Evolutionary conservation across 1,284 basidiomycete species (phyloP).

Genomic region (Naganishia sp.): DNA sequence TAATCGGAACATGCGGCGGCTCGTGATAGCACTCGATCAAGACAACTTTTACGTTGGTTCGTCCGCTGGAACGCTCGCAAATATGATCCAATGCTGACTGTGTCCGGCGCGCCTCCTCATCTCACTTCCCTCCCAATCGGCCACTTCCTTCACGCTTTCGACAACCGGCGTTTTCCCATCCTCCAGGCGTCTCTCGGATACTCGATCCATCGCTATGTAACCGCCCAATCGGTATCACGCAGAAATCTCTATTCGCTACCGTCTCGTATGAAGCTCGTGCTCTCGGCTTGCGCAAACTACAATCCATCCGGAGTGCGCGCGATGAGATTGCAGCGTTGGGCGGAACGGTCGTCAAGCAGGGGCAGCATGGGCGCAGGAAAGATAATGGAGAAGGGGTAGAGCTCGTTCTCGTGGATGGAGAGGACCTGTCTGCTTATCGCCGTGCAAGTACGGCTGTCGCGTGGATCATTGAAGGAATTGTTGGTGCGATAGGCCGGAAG

Average conservation of each 20-base stretch:
- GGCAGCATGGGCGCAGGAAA: not conserved
- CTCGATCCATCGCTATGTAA: conserved; percentile 47
- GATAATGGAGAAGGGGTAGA: conserved; percentile 9
- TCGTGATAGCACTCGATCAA: conserved; percentile 43
- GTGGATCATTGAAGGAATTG: conserved; percentile 42
- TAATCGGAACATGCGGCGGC: not conserved
- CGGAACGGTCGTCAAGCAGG: not conserved
- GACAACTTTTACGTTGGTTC: conserved; percentile 38
- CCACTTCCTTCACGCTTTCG: no score
- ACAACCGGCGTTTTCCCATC: no score
- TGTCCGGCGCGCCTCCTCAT: not conserved
- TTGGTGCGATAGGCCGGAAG: conserved; percentile 29
- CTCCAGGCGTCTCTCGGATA: conserved; percentile 46
- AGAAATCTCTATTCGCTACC: conserved; percentile 54
- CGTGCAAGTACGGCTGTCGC: conserved; percentile 43
- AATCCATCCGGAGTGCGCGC: conserved; percentile 45
- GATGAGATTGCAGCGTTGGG: conserved; percentile 36
- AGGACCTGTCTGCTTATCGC: conserved; percentile 51
- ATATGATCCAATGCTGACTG: no score
- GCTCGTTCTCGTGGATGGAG: conserved; percentile 51
- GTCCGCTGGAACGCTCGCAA: not conserved
- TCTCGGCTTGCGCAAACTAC: conserved; percentile 47
- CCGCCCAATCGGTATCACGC: conserved; percentile 51
- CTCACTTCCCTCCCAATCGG: not conserved
- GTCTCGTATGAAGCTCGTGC: conserved; percentile 52